Conservation (phyloP, 2,329 filamentous ascomycete genomes). For the Aureobasidium uvarum region DNA sequence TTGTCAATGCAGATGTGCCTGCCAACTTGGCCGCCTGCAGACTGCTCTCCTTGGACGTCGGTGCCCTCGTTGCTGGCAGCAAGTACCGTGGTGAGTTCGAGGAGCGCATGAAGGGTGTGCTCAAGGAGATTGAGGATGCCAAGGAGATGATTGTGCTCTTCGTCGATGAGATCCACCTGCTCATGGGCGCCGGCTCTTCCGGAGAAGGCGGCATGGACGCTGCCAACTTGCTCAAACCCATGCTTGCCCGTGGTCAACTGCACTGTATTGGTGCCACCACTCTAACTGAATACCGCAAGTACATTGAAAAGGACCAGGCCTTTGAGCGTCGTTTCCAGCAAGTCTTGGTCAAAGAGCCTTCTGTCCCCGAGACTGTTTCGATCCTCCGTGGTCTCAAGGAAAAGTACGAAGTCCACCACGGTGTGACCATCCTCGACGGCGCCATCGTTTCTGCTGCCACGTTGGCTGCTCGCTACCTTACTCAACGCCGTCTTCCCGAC, state of each 20-base stretch:
- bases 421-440: constrained; percentile 92
- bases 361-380: constrained; percentile 84
- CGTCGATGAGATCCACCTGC: constrained; percentile 96
- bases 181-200: constrained; percentile 94
- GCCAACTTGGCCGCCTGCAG: constrained; percentile 93
- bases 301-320: constrained; percentile 97
- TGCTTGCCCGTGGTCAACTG: constrained; percentile 92
- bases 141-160: constrained; percentile 98
- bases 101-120: constrained; percentile 97
- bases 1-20: constrained; percentile 94
- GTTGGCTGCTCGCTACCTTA: constrained; percentile 89
- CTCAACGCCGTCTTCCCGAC: constrained; percentile 84
- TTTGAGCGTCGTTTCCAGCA: constrained; percentile 99
- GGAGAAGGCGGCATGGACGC: constrained; percentile 99
- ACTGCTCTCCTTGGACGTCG: constrained; percentile 91
- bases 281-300: constrained; percentile 92
- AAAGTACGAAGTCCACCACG: constrained; percentile 96
- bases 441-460: constrained; percentile 91
- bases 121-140: constrained; percentile 93
- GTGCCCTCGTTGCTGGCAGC: constrained; percentile 91
- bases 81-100: constrained; percentile 99
- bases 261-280: constrained; percentile 99
- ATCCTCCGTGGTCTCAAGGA: constrained; percentile 98
- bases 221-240: constrained; percentile 94
- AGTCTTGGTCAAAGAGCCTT: constrained; percentile 92